A percentile compares a stretch with the other conserved stretches of the same genome.
These are phyloP conservation scores for Tuber magnatum DNA, from an alignment of 495 filamentous ascomycete genomes.

Conservation along the genomic window DNA sequence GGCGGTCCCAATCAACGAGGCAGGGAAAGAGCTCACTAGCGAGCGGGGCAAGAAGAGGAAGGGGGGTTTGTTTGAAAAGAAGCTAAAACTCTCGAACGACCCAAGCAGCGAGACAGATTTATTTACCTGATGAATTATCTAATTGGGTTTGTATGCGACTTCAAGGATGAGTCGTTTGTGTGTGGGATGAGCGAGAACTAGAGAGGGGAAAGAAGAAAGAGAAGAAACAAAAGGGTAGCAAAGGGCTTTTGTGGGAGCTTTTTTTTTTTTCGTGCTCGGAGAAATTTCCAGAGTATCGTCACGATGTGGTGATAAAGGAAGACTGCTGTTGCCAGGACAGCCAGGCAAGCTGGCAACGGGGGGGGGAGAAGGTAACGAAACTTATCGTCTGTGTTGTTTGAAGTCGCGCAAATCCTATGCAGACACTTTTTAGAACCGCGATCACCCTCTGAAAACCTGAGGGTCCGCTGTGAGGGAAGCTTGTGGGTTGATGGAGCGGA, in stretches of 20 bases:
- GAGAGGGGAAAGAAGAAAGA: neutral
- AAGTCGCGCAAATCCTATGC: constrained; percentile 37
- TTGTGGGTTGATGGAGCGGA: constrained; percentile 36
- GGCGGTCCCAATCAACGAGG: neutral
- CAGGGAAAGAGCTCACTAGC: neutral
- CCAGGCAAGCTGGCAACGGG: constrained; percentile 41
- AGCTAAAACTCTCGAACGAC: neutral
- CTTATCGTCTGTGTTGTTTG: constrained; percentile 27
- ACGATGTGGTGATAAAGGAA: constrained; percentile 28
- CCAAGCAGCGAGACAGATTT: neutral
- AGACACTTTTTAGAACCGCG: constrained; percentile 37
- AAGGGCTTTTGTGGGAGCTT: constrained; percentile 6
- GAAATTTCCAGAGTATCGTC: constrained; percentile 7
- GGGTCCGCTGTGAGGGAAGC: constrained; percentile 38
- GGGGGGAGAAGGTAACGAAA: constrained; percentile 40
- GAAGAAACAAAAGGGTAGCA: neutral
- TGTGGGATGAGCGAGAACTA: neutral
- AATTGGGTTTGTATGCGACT: neutral
- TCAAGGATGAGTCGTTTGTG: neutral
- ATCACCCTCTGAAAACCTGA: constrained; percentile 41
- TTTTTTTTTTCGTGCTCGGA: constrained; percentile 28
- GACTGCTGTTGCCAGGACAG: constrained; percentile 42
- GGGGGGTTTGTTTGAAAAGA: too few relatives aligned
- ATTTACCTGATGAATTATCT: neutral
- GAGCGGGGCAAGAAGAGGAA: neutral